Base-by-base conservation (phyloP, 176 grass and related monocot genomes). In the Avena insularis region DNA sequence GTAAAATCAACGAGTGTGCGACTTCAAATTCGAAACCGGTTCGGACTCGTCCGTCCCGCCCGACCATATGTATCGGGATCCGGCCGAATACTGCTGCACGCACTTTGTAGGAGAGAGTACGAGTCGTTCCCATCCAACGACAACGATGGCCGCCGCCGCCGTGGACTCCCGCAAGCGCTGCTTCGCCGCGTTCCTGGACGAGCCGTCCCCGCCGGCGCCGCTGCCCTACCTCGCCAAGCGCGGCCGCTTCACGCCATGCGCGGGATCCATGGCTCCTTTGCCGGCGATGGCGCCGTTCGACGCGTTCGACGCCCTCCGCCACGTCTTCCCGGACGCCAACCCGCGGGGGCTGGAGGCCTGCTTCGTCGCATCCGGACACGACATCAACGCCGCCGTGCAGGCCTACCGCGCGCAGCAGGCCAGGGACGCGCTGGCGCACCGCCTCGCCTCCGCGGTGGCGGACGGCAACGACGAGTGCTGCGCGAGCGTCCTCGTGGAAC, bases 401-500 rank as follows among this genome's bases (percentile, higher is more conserved):
- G 48, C 48, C 12, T 79, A 25, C 61, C 59, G 49, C 9, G 61
- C 19, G 27, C 19, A 51, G 2, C 60, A 13, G 77, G 65, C 77
- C 16, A 70, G 7, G 53, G 86, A 45, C 11, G 69, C 3, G 43
- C 12, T 58, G 65, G 77, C 78, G 12, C 4, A 46, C 3, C 9
- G 58, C 1, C 17, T 81, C 20, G 31, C 29, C 9, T 5, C 12
- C 46, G 59, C 38, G 38, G 38, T 10, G 8, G 45, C 14, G 9
- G 43, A 3, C 15, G 79, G 38, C 38, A 4, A 87, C 9, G 67
- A 87, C 5, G 71, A 49, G 71, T 3, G 0, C 40, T 81, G 57
- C 86, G 29, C 69, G 7, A 54, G 12, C 33, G 40, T 71, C 38
- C 75, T 86, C 23, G 65, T 80, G 21, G 65, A 86, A 36, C 85